A percentile compares a stretch with the other conserved stretches of the same genome.
phyloP scores from a whole-genome alignment of 2,329 filamentous ascomycete species.

The Reticulascus tulasneorum region DNA sequence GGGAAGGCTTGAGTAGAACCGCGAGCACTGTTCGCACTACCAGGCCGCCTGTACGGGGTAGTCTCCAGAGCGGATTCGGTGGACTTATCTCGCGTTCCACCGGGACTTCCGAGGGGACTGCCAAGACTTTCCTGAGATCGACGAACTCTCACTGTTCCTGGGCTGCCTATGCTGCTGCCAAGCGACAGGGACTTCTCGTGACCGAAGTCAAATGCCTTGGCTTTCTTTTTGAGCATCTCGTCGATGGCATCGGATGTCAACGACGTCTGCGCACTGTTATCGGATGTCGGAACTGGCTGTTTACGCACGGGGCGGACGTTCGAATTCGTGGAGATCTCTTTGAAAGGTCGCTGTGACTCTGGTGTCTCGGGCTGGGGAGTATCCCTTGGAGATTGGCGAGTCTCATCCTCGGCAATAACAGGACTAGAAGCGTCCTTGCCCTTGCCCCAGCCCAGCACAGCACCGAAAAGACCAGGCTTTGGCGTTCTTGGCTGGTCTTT shows the following conservation, averaged over 20 bases:
- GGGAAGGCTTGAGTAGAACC: constrained; percentile 46
- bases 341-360: constrained; percentile 55
- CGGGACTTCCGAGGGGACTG: too few species aligned
- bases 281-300: constrained; percentile 44
- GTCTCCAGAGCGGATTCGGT: constrained; percentile 10
- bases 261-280: constrained; percentile 77
- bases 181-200: constrained; percentile 34
- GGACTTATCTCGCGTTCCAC: constrained; percentile 1
- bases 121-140: constrained; percentile 48
- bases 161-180: constrained; percentile 29
- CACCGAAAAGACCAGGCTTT: constrained; percentile 34
- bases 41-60: constrained; percentile 49
- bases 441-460: constrained; percentile 43
- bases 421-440: constrained; percentile 32
- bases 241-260: constrained; percentile 82
- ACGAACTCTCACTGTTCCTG: constrained; percentile 38
- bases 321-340: constrained; percentile 59
- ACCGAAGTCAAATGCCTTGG: constrained; percentile 21
- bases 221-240: constrained; percentile 60
- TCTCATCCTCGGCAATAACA: constrained; percentile 63
- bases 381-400: constrained; percentile 47
- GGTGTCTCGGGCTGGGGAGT: constrained; percentile 41
- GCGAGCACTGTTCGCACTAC: constrained; percentile 67
- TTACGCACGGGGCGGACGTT: constrained; percentile 36
- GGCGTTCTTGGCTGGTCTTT: constrained; percentile 33